Percentiles rank a stretch among this genome's conserved stretches.
Conservation (phyloP, 1,284 basidiomycete species). For the Cutaneotrichosporon dermatis region DNA sequence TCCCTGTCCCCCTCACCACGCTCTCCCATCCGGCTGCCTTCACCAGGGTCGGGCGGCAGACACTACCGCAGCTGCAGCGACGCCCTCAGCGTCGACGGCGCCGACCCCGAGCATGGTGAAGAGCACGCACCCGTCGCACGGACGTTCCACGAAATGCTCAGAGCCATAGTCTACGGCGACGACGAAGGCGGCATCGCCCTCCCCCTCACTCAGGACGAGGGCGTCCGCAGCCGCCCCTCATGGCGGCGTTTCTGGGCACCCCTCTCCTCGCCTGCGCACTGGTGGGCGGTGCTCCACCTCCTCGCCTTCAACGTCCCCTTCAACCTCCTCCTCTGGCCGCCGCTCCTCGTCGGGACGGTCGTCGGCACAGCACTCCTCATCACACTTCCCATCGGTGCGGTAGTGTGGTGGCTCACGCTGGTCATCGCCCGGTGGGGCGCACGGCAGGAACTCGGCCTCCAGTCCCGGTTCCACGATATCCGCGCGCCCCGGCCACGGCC, state of each 20-base stretch:
- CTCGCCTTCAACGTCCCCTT: slow-evolving; percentile 46
- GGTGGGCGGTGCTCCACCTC: slow-evolving; percentile 39
- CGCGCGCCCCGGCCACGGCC: neutral
- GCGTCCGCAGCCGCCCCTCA: no score
- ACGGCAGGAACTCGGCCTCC: slow-evolving; percentile 32
- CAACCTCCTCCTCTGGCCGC: slow-evolving; percentile 45
- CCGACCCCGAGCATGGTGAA: no score
- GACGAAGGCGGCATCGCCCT: neutral
- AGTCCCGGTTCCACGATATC: slow-evolving; percentile 1
- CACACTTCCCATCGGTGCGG: slow-evolving; percentile 45
- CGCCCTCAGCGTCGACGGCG: no score
- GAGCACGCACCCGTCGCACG: no score
- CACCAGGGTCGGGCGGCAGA: neutral
- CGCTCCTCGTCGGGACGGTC: slow-evolving; percentile 42
- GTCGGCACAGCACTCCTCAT: slow-evolving; percentile 46
- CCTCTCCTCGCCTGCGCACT: slow-evolving; percentile 28
- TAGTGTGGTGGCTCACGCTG: slow-evolving; percentile 47
- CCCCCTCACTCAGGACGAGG: slow-evolving; percentile 6
- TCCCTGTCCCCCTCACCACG: neutral
- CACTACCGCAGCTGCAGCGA: neutral
- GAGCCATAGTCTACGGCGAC: slow-evolving; percentile 1
- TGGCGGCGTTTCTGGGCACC: slow-evolving; percentile 38
- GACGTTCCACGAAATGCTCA: no score
- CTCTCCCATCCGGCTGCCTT: neutral
- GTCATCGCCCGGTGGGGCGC: slow-evolving; percentile 44